Evolutionary conservation across 2,329 filamentous ascomycete genomes (phyloP).

Genomic region (Botrytis aclada): DNA sequence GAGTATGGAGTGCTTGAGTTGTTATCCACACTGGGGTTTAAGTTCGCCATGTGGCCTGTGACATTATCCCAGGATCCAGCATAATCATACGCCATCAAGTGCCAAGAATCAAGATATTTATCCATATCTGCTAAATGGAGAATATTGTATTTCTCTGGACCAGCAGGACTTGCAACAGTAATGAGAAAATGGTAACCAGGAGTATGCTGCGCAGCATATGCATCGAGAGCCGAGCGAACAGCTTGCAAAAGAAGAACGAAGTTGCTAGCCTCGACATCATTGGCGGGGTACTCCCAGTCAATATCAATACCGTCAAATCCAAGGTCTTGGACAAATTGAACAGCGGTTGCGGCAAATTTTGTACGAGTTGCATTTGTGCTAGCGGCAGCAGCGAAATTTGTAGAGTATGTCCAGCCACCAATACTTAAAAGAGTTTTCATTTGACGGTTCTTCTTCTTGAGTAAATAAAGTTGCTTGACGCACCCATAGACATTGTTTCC

Average conservation of each 20-base stretch:
- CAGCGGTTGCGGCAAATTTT: slow-evolving; percentile 67
- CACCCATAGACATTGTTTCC: slow-evolving; percentile 77
- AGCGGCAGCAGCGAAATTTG: slow-evolving; percentile 68
- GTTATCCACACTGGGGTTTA: slow-evolving; percentile 55
- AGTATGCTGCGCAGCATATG: slow-evolving; percentile 46
- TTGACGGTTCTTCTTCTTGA: slow-evolving; percentile 75
- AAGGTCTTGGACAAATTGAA: slow-evolving; percentile 68
- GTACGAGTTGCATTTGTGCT: slow-evolving; percentile 59
- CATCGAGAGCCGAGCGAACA: slow-evolving; percentile 44
- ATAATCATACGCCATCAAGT: slow-evolving; percentile 73
- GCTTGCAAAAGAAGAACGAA: slow-evolving; percentile 37
- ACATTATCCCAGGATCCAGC: slow-evolving; percentile 61
- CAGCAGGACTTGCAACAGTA: slow-evolving; percentile 52
- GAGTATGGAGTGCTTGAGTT: slow-evolving; percentile 65
- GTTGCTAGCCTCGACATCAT: slow-evolving; percentile 32
- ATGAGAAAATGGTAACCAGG: slow-evolving; percentile 51
- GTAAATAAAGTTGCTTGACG: slow-evolving; percentile 72
- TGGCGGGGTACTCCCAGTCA: slow-evolving; percentile 33
- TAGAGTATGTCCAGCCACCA: slow-evolving; percentile 82
- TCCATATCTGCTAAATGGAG: slow-evolving; percentile 48
- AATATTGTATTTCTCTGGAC: slow-evolving; percentile 46
- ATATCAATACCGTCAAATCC: slow-evolving; percentile 55
- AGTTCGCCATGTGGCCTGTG: slow-evolving; percentile 69
- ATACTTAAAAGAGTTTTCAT: slow-evolving; percentile 77
- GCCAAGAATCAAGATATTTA: slow-evolving; percentile 51